Percentiles rank a stretch among this genome's conserved stretches.
phyloP scores from a whole-genome alignment of 2,329 filamentous ascomycete species.

The Aureobasidium sp. region DNA sequence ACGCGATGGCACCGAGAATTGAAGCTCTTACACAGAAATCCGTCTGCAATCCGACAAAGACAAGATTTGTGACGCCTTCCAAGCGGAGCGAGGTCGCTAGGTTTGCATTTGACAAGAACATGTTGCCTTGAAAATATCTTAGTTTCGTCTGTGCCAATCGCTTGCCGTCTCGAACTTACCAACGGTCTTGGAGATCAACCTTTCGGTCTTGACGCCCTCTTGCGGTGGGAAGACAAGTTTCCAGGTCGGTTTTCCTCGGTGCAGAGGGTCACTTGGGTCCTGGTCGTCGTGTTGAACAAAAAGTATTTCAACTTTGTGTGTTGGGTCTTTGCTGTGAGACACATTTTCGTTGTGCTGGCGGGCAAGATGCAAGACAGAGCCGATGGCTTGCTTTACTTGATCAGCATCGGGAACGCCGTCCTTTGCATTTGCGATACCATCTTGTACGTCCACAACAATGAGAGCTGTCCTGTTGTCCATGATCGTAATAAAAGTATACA shows the following conservation, averaged over 20 bases:
- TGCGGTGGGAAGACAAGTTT: neutral
- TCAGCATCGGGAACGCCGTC: neutral
- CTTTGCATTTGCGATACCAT: neutral
- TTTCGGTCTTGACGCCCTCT: neutral
- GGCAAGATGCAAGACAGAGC: neutral
- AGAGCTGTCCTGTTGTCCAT: neutral
- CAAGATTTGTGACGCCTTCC: neutral
- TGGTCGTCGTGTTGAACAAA: neutral
- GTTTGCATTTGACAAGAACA: neutral
- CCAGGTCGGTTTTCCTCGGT: neutral
- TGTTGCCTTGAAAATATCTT: neutral
- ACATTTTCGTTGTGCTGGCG: neutral
- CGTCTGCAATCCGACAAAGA: neutral
- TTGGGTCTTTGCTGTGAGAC: rapidly evolving
- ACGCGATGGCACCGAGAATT: neutral
- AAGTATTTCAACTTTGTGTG: neutral
- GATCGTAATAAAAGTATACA: no score
- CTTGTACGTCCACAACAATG: neutral
- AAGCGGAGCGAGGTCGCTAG: neutral
- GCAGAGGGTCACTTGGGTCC: neutral
- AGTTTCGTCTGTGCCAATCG: neutral
- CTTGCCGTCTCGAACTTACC: neutral
- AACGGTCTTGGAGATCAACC: neutral
- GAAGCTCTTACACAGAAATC: neutral
- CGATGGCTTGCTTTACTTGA: neutral